Percentiles rank a stretch among this genome's conserved stretches.
Conservation (phyloP, 257 asterid species). For the Gynochthodes officinalis region DNA sequence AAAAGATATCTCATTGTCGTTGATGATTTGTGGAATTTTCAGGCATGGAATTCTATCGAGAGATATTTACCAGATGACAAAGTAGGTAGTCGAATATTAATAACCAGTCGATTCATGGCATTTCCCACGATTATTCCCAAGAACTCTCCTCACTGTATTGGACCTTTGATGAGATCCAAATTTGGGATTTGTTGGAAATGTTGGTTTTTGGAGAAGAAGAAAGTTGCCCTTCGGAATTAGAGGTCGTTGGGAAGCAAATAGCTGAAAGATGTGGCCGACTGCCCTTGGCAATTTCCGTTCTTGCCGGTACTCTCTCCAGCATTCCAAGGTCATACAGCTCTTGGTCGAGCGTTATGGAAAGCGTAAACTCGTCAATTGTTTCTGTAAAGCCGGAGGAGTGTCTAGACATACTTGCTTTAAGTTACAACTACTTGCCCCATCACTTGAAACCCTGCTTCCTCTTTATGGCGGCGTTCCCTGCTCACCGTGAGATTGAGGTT, state of each 20-base stretch:
- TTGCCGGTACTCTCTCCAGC: background rate
- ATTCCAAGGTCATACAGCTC: background rate
- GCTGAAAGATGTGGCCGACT: background rate
- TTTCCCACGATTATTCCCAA: background rate
- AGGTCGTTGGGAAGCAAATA: background rate
- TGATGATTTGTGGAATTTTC: background rate
- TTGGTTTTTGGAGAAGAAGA: background rate
- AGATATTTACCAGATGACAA: background rate
- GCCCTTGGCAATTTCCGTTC: background rate
- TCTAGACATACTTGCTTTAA: conserved; percentile 13
- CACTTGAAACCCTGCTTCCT: conserved; percentile 37
- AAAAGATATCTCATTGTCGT: background rate
- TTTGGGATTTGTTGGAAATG: background rate
- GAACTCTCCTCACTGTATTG: background rate
- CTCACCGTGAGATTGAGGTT: conserved; percentile 29
- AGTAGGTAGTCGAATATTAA: too few relatives aligned
- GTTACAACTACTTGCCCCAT: conserved; percentile 35
- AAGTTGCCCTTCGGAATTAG: background rate
- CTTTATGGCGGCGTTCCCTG: conserved; percentile 38
- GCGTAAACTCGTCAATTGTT: background rate
- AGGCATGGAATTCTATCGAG: background rate
- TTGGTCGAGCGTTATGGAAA: background rate
- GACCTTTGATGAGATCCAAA: background rate
- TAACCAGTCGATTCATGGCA: background rate
- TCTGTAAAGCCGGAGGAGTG: conserved; percentile 15